Conservation (phyloP, 2,329 filamentous ascomycete species). For the Aspergillus texensis region DNA sequence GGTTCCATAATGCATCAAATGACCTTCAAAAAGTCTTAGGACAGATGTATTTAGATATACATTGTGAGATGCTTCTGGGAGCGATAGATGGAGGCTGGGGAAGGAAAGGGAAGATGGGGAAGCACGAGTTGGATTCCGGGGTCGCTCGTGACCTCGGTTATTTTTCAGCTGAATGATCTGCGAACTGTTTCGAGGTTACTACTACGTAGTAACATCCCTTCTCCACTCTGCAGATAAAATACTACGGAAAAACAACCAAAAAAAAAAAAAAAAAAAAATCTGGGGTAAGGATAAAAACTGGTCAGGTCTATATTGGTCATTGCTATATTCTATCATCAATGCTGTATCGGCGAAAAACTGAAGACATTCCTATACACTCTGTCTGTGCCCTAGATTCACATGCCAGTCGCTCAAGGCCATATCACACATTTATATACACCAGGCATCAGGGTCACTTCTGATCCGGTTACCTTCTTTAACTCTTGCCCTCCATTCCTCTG, state of each 20-base stretch:
- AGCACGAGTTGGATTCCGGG: not conserved
- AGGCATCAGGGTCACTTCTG: not conserved
- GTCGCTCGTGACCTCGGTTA: conserved; percentile 27
- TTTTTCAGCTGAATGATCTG: conserved; percentile 1
- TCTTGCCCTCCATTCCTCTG: not conserved
- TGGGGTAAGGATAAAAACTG: not conserved
- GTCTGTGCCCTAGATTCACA: not conserved
- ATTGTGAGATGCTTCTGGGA: not conserved
- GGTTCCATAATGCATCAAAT: conserved; percentile 27
- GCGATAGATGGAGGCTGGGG: conserved; percentile 1
- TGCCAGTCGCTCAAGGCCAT: not conserved
- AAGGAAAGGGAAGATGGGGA: not conserved
- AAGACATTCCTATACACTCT: not conserved
- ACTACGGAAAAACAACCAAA: no score
- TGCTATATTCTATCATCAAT: not conserved
- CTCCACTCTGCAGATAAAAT: not conserved
- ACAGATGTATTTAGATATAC: conserved; percentile 5
- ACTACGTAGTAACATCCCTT: not conserved
- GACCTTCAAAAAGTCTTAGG: not conserved
- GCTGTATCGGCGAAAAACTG: not conserved
- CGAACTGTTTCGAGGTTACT: not conserved
- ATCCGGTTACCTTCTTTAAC: not conserved
- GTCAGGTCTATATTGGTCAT: not conserved
- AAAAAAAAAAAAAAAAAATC: not conserved
- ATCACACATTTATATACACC: conserved; percentile 3